Conservation (phyloP, 1,139 yeast species). For the Diutina mesorugosa region DNA sequence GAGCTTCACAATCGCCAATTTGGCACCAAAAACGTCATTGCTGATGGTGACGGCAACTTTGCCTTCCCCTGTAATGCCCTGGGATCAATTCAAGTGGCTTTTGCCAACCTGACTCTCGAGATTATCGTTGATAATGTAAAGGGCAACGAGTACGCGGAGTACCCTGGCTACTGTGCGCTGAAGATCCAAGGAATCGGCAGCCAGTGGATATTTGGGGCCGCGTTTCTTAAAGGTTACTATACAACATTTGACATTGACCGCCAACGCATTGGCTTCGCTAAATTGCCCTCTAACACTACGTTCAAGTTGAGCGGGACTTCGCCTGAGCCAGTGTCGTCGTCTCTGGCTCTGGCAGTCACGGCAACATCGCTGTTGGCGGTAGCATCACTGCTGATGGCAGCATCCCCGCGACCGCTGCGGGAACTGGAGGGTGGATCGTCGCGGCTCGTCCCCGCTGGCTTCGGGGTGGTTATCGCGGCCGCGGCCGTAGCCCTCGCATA, state of each 20-base stretch:
- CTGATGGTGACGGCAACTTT: slow-evolving; percentile 37
- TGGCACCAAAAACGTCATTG: slow-evolving; percentile 36
- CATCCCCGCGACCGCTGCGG: neutral
- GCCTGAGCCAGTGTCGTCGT: too few species aligned
- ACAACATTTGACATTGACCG: slow-evolving; percentile 45
- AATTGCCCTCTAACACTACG: slow-evolving; percentile 1
- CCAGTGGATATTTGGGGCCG: slow-evolving; percentile 45
- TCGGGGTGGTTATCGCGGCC: neutral
- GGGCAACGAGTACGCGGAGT: slow-evolving; percentile 30
- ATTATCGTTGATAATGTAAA: slow-evolving; percentile 32
- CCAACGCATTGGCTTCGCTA: slow-evolving; percentile 33
- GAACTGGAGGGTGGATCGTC: neutral
- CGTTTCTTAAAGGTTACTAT: slow-evolving; percentile 44
- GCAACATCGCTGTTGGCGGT: neutral
- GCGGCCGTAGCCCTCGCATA: neutral
- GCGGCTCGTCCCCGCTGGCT: neutral
- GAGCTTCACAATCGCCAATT: slow-evolving; percentile 27
- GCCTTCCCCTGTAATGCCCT: slow-evolving; percentile 47
- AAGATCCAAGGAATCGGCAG: slow-evolving; percentile 42
- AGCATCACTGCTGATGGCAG: neutral
- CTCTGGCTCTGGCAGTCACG: neutral
- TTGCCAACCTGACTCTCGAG: slow-evolving; percentile 31
- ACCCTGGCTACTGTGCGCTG: slow-evolving; percentile 47
- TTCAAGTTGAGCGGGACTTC: slow-evolving; percentile 2
- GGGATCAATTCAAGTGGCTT: slow-evolving; percentile 18